Base-by-base conservation (phyloP, 2,329 filamentous ascomycete genomes). In the Colletotrichum trifolii region DNA sequence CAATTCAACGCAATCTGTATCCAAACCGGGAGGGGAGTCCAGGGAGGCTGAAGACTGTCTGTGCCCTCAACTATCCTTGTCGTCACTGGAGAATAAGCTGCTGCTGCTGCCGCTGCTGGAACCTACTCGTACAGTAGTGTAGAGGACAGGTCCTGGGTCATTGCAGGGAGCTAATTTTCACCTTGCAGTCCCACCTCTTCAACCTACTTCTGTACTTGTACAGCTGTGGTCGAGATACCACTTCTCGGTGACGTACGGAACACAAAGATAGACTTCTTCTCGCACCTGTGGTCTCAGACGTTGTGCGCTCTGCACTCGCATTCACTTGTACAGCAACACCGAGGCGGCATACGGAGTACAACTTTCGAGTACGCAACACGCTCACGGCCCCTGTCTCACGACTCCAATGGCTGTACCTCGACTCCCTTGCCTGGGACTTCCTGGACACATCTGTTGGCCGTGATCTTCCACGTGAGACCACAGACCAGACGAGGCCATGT, bases 381-480 rank as follows among this genome's bases (percentile, higher is more conserved):
- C 17, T 17, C 17, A 17, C 17, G 17, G 17, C 17, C 17, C 17
- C 17, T 17, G 17, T 17, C 17, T 17, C 25, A 25, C 25, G 25
- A 25, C 25, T 25, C 25, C 25, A 25, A 25, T 25, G 25, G 25
- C 25, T 35, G 40, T n/a, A 42, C 8, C 33, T 13, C 6, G 36
- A 42, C 15, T 33, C 25, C 50, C 36, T 13, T 33, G 11, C 46
- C 36, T 57, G 25, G 43, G 54, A 49, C 34, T 17, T 46, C 55
- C 55, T 58, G 38, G 59, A 56, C 58, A 48, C 40, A 65, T 65
- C 47, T 65, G 39, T 62, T 42, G 58, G 62, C 47, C 52, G 46
- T 65, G 58, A 48, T 65, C 52, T 56, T 62, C 62, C 58, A 65
- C 58, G 62, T 47, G 58, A 65, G 62, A 53, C 52, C 62, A 62